These are phyloP conservation scores for Fusarium cyanostomum DNA, from an alignment of 2,329 filamentous ascomycete species.

Conservation along the genomic window DNA sequence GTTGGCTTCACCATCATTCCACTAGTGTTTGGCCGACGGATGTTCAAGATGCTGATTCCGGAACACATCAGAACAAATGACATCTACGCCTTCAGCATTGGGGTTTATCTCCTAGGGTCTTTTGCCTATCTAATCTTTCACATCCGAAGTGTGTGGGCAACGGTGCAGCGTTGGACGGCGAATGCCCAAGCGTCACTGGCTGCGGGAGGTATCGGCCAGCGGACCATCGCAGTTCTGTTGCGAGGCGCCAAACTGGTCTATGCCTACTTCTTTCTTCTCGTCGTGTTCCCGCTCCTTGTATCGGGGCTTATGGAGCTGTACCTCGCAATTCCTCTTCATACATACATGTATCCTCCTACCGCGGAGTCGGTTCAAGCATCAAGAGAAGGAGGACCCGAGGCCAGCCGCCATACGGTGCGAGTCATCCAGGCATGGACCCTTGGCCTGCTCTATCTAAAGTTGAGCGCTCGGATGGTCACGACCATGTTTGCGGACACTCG, in stretches of 20 bases:
- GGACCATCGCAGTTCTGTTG: slow-evolving; percentile 41
- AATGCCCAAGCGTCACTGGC: slow-evolving; percentile 36
- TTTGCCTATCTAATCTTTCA: slow-evolving; percentile 70
- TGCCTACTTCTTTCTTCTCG: slow-evolving; percentile 75
- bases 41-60: slow-evolving; percentile 80
- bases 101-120: slow-evolving; percentile 81
- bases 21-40: slow-evolving; percentile 80
- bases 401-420: slow-evolving; percentile 74
- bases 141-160: slow-evolving; percentile 51
- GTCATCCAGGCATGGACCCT: slow-evolving; percentile 95
- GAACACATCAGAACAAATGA: slow-evolving; percentile 83
- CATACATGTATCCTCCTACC: slow-evolving; percentile 67
- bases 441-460: slow-evolving; percentile 88
- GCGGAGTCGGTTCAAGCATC: slow-evolving; percentile 43
- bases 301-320: slow-evolving; percentile 88
- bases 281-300: slow-evolving; percentile 84
- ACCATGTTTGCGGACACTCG: slow-evolving; percentile 75
- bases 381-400: slow-evolving; percentile 38
- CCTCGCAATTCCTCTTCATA: slow-evolving; percentile 85
- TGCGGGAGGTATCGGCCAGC: slow-evolving; percentile 34
- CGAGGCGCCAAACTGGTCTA: slow-evolving; percentile 68
- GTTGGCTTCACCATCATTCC: slow-evolving; percentile 87
- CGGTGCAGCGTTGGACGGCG: slow-evolving; percentile 45
- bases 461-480: slow-evolving; percentile 75
- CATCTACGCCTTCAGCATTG: slow-evolving; percentile 94